phyloP scores from a whole-genome alignment of 2,329 filamentous ascomycete species.

The Sclerotinia borealis region DNA sequence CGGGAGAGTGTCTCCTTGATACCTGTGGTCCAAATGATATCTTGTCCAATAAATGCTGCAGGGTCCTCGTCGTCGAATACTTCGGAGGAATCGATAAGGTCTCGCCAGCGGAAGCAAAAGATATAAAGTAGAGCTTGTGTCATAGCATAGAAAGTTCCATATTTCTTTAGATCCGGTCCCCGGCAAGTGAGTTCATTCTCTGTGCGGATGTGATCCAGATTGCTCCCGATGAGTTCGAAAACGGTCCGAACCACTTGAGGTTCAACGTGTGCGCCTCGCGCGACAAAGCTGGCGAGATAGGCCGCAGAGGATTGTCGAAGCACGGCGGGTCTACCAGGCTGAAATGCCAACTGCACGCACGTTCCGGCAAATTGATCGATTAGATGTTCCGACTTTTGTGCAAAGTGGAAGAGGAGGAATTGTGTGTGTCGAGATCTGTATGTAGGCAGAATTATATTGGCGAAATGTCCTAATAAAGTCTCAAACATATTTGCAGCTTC shows the following conservation, averaged over 20 bases:
- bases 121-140: slow-evolving; percentile 68
- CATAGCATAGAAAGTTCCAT: slow-evolving; percentile 63
- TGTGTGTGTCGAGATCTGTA: slow-evolving; percentile 91
- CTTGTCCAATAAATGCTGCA: slow-evolving; percentile 56
- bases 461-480: slow-evolving; percentile 78
- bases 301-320: slow-evolving; percentile 79
- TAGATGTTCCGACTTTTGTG: slow-evolving; percentile 71
- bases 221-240: slow-evolving; percentile 69
- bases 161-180: slow-evolving; percentile 71
- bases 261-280: slow-evolving; percentile 77
- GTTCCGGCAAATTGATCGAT: slow-evolving; percentile 78
- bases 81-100: slow-evolving; percentile 61
- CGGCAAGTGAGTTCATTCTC: slow-evolving; percentile 68
- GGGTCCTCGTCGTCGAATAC: slow-evolving; percentile 55
- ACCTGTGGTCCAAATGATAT: slow-evolving; percentile 70
- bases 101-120: slow-evolving; percentile 94
- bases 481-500: slow-evolving; percentile 69
- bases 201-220: slow-evolving; percentile 69
- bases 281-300: slow-evolving; percentile 91
- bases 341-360: slow-evolving; percentile 66
- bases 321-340: slow-evolving; percentile 56
- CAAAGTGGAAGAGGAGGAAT: slow-evolving; percentile 93
- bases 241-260: slow-evolving; percentile 72
- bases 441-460: slow-evolving; percentile 80
- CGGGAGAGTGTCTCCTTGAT: slow-evolving; percentile 68